Conservation (phyloP, 352 stramenopile species). For the Phytophthora sp. region DNA sequence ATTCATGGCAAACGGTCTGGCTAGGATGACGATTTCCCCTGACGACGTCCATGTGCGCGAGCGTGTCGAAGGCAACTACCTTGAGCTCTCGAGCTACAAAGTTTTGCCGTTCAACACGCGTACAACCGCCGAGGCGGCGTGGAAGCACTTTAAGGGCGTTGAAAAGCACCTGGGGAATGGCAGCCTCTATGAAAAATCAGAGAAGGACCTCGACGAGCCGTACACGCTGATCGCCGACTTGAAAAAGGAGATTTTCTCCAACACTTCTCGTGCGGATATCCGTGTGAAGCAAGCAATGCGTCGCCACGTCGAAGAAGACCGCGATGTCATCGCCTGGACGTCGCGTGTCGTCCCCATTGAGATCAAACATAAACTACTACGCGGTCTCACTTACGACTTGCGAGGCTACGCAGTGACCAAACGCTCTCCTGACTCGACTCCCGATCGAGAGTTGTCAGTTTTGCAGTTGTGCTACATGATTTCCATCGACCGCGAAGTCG, state of each 20-base stretch:
- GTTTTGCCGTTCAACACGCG: constrained; percentile 21
- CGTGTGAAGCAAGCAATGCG: constrained; percentile 52
- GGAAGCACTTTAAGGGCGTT: constrained; percentile 26
- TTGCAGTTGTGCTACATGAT: constrained; percentile 21
- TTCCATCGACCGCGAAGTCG: constrained; percentile 7
- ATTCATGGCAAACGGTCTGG: constrained; percentile 25
- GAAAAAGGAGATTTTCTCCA: constrained; percentile 44
- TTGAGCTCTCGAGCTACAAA: constrained; percentile 31
- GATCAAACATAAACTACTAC: constrained; percentile 46
- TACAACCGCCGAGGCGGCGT: constrained; percentile 7
- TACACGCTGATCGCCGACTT: constrained; percentile 56
- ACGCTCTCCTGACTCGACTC: neutral
- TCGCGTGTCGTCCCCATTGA: constrained; percentile 37
- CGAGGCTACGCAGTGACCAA: constrained; percentile 50
- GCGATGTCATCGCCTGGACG: constrained; percentile 47
- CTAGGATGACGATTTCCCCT: constrained; percentile 6
- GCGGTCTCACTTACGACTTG: constrained; percentile 40
- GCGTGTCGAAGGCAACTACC: constrained; percentile 12
- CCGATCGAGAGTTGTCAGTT: neutral
- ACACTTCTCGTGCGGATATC: constrained; percentile 45
- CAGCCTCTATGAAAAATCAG: constrained; percentile 23
- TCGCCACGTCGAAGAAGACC: constrained; percentile 46
- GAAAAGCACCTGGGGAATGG: constrained; percentile 29
- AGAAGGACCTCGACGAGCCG: constrained; percentile 20
- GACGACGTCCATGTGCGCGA: constrained; percentile 25